Evolutionary conservation across 1,284 basidiomycete genomes (phyloP).

Genomic region (Moesziomyces globuligerus): DNA sequence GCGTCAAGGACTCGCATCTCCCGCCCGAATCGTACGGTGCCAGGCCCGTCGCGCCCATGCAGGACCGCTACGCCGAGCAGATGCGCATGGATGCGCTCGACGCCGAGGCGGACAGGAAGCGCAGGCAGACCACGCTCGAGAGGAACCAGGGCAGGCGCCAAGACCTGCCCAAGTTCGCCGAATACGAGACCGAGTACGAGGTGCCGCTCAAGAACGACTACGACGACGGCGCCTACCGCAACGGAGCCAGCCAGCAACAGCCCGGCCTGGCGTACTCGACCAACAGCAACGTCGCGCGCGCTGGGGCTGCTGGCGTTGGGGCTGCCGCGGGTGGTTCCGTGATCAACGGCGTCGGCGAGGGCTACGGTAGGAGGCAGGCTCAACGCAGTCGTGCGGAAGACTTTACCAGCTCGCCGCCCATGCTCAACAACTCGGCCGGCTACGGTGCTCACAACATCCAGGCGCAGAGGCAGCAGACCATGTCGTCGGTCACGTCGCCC

Average conservation of each 20-base stretch:
- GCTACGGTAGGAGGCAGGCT: constrained; percentile 47
- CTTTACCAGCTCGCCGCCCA: constrained; percentile 31
- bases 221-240: constrained; percentile 39
- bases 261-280: constrained; percentile 43
- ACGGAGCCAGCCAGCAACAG: constrained; percentile 27
- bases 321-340: constrained; percentile 27
- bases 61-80: constrained; percentile 45
- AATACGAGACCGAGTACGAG: constrained; percentile 60
- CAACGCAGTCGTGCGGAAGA: constrained; percentile 24
- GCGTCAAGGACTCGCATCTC: constrained; percentile 47
- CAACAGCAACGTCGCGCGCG: constrained; percentile 26
- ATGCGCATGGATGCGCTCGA: constrained; percentile 64
- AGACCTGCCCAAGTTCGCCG: constrained; percentile 63
- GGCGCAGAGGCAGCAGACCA: constrained; percentile 24
- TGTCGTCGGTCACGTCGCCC: constrained; percentile 14
- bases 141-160: constrained; percentile 13
- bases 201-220: constrained; percentile 59
- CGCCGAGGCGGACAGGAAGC: constrained; percentile 56
- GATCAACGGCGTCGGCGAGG: constrained; percentile 54
- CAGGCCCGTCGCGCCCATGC: constrained; percentile 14
- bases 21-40: constrained; percentile 37
- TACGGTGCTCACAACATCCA: constrained; percentile 39
- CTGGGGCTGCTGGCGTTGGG: constrained; percentile 17
- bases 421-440: constrained; percentile 48
- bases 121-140: constrained; percentile 44